Evolutionary conservation across 345 rosid genomes (phyloP).

Genomic region (Corymbia maculata): DNA sequence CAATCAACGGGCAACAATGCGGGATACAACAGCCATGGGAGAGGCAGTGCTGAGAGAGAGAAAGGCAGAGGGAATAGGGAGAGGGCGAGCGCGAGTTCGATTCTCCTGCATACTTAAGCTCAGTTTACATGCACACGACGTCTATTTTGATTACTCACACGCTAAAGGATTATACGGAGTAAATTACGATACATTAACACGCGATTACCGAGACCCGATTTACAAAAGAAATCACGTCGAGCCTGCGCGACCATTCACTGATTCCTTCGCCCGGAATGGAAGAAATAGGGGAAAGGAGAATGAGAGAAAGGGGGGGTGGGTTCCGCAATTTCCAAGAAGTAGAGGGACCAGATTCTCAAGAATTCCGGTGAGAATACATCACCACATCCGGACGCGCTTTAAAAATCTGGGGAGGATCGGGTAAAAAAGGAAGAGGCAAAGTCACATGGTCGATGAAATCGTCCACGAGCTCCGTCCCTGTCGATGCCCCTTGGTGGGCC

Average conservation of each 20-base stretch:
- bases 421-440: background rate
- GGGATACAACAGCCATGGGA: background rate
- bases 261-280: background rate
- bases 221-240: background rate
- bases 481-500: conserved; percentile 1
- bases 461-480: background rate
- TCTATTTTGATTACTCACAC: background rate
- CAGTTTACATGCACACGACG: background rate
- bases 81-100: background rate
- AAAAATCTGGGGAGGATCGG: background rate
- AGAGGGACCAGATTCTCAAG: background rate
- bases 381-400: background rate
- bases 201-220: background rate
- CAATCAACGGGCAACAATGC: background rate
- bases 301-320: background rate
- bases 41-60: background rate
- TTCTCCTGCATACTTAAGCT: background rate
- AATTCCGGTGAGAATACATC: background rate
- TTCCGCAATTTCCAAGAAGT: background rate
- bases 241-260: no score
- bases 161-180: background rate
- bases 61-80: background rate
- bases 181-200: background rate
- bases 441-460: background rate
- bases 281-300: background rate